A percentile compares a stretch with the other conserved stretches of the same genome.
Evolutionary conservation across 345 rosid genomes (phyloP).

Genomic region (Hibiscus mutabilis): DNA sequence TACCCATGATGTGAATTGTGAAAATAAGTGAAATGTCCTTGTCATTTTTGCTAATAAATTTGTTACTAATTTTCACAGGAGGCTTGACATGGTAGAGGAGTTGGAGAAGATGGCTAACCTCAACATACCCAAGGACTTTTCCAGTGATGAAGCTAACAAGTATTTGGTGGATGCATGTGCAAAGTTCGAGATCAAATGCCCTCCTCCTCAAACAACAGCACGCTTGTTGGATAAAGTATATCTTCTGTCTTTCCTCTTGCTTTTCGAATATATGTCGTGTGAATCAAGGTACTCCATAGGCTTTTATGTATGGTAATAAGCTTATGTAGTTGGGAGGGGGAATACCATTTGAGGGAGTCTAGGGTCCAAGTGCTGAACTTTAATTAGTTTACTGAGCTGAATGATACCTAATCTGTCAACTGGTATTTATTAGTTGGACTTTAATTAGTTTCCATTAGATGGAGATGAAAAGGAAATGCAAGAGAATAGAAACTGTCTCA

Average conservation of each 20-base stretch:
- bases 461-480: neutral
- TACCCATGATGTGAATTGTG: neutral
- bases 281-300: too few species aligned
- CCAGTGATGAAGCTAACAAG: conserved; percentile 73
- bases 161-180: conserved; percentile 62
- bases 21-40: neutral
- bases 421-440: too few species aligned
- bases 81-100: conserved; percentile 80
- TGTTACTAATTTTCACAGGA: conserved; percentile 27
- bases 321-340: too few species aligned
- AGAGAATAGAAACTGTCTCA: neutral
- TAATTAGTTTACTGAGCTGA: neutral
- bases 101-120: conserved; percentile 81
- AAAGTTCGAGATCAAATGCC: conserved; percentile 77
- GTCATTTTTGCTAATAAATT: neutral
- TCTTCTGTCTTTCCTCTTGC: neutral
- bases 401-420: neutral
- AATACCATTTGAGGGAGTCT: neutral
- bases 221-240: conserved; percentile 84
- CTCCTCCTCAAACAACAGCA: conserved; percentile 86
- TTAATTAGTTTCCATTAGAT: neutral
- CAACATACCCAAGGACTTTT: conserved; percentile 78
- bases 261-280: neutral
- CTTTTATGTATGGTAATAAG: too few species aligned
- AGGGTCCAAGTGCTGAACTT: neutral